Conservation (phyloP, 495 filamentous ascomycete species). For the Tuber brumale region DNA sequence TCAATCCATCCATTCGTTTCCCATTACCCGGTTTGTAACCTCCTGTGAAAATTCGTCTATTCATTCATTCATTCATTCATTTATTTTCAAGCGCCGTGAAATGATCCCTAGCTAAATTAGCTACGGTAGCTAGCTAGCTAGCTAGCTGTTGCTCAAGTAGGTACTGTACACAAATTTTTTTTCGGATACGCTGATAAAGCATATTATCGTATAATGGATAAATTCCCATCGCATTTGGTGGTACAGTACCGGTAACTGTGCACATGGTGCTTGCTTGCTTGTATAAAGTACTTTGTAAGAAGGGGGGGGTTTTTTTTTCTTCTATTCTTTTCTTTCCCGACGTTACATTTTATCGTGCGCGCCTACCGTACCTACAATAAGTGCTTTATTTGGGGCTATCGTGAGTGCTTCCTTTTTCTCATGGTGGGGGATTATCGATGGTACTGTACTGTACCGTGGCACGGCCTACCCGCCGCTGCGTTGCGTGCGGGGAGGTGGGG, state of each 20-base stretch:
- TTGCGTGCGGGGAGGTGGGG: not conserved
- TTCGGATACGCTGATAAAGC: not conserved
- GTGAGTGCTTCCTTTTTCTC: too few relatives aligned
- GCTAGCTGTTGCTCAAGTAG: too few relatives aligned
- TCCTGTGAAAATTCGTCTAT: not conserved
- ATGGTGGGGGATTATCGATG: too few relatives aligned
- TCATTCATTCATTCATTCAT: not conserved
- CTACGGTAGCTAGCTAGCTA: too few relatives aligned
- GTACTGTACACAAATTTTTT: too few relatives aligned
- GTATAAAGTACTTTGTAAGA: too few relatives aligned
- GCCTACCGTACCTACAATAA: too few relatives aligned
- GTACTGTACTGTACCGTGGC: not conserved
- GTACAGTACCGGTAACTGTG: not conserved
- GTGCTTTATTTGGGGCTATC: not conserved
- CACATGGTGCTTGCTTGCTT: too few relatives aligned
- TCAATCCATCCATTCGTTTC: not conserved
- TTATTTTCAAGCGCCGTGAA: not conserved
- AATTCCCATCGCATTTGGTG: not conserved
- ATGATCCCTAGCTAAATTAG: too few relatives aligned
- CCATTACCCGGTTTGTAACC: too few relatives aligned
- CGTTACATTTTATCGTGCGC: not conserved
- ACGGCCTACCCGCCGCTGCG: not conserved
- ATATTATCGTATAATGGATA: not conserved
- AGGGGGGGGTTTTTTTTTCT: too few relatives aligned
- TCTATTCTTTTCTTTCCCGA: too few relatives aligned